A percentile compares a stretch with the other conserved stretches of the same genome.
Evolutionary conservation across 2,329 filamentous ascomycete genomes (phyloP).

Genomic region (Orbilia javanica): DNA sequence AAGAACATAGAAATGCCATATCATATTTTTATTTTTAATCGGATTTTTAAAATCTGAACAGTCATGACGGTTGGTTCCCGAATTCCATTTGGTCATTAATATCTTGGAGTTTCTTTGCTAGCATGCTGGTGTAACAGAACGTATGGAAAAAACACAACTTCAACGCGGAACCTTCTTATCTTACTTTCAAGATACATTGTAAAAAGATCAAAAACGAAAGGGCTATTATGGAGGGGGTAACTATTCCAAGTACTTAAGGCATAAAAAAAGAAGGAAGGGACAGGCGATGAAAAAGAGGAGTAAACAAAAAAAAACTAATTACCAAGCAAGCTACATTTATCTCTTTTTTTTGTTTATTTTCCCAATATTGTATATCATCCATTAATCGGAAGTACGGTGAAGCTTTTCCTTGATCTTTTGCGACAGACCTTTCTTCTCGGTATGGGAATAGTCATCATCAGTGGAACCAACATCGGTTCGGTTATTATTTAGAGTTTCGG

Average conservation of each 20-base stretch:
- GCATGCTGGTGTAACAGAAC: too few relatives aligned
- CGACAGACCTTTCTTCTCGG: slow-evolving; percentile 57
- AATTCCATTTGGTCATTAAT: too few relatives aligned
- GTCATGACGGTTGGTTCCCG: too few relatives aligned
- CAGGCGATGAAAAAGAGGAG: too few relatives aligned
- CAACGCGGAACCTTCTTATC: slow-evolving; percentile 26
- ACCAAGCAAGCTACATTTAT: neutral
- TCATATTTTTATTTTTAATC: too few relatives aligned
- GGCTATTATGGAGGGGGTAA: neutral
- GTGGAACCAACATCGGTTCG: neutral
- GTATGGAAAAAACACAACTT: slow-evolving; percentile 22
- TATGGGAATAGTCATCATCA: neutral
- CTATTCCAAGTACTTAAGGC: neutral
- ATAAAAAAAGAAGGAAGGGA: neutral
- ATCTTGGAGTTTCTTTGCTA: too few relatives aligned
- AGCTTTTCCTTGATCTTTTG: slow-evolving; percentile 76
- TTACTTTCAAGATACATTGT: neutral
- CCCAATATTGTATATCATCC: too few relatives aligned
- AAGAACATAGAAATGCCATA: too few relatives aligned
- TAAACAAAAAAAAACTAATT: neutral
- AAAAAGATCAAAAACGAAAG: neutral
- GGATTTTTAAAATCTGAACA: too few relatives aligned
- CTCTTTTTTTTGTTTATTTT: neutral
- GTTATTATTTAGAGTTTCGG: neutral
- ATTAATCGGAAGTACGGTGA: slow-evolving; percentile 65